Base-by-base conservation (phyloP, 108 stramenopile genomes). In the Epithemia pelagica region DNA sequence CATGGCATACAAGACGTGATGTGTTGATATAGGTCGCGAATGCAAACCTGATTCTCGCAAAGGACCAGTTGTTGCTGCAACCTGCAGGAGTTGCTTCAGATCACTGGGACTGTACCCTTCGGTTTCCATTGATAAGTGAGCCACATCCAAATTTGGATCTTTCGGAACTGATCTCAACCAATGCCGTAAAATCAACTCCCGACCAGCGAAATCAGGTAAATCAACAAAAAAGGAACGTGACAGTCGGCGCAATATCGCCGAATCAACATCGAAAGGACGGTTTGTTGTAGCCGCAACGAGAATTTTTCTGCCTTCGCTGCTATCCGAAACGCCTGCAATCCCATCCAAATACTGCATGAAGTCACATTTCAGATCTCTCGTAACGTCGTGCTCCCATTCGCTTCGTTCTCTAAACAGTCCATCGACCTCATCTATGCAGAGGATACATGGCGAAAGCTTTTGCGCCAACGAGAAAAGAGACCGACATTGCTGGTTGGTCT, bases 381-480 rank as follows among this genome's bases (percentile, higher is more conserved):
- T 74, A 2, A 92, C 96, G 46, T 96, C 96, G 64, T 96, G 88
- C 69, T 96, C 95, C 21, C 93, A 82, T 22, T 73, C 72, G 7
- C 77, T n/a, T 20, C 94, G 80, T 59, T 81, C 80, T 2, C 84
- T 74, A 70, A 97, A 91, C 54, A 99, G 68, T 22, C 95, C 93
- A 68, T 99, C 98, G 25, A 99, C 54, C 71, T 99, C 98, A 70
- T 99, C 98, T 19, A 99, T 62, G 59, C 96, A 95, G 19, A 99
- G 74, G 8, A 95, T 77, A 52, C 81, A 82, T 2, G 80, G 80
- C 7, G 83, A 59, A 21, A 92, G 52, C 52, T 82, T 82, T 30
- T 86, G 66, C 20, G 92, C 90, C 65, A 95, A 76, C 8, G 83
- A 76, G 72, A 99, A 99, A 23, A 99, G 76, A 52, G 91, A 90